phyloP scores from a whole-genome alignment of 1,284 basidiomycete genomes.

The Taiwanofungus camphoratus region DNA sequence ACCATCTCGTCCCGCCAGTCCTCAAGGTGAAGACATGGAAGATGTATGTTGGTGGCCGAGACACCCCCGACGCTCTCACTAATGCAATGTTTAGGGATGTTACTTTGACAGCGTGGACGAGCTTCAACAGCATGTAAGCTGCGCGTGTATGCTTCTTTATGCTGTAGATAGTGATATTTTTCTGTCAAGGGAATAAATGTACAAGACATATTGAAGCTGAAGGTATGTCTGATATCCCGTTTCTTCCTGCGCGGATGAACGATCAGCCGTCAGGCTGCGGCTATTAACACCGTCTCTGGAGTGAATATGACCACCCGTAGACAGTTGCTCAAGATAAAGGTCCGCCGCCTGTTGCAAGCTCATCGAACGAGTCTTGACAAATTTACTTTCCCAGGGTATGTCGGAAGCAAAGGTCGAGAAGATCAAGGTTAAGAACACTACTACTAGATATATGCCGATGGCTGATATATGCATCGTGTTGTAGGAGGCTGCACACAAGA shows the following conservation, averaged over 20 bases:
- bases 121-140: conserved; percentile 78
- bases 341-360: conserved; percentile 20
- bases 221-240: conserved; percentile 41
- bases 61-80: not conserved
- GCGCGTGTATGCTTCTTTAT: not conserved
- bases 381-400: conserved; percentile 53
- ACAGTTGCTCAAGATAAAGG: conserved; percentile 90
- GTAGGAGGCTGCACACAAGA: conserved; percentile 83
- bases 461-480: conserved; percentile 5
- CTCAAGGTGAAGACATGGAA: conserved; percentile 37
- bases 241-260: not conserved
- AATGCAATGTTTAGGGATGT: conserved; percentile 35
- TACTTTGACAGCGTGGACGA: conserved; percentile 82
- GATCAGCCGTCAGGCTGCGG: conserved; percentile 43
- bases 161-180: not conserved
- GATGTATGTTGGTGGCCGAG: conserved; percentile 27
- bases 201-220: conserved; percentile 90
- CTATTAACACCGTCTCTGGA: conserved; percentile 75
- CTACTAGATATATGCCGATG: not conserved
- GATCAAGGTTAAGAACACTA: conserved; percentile 65
- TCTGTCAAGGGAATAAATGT: conserved; percentile 79
- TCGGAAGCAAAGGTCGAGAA: conserved; percentile 94
- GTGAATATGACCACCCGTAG: conserved; percentile 83
- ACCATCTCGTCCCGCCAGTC: conserved; percentile 32
- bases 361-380: conserved; percentile 1